Percentiles rank a stretch among this genome's conserved stretches.
phyloP scores from a whole-genome alignment of 331 rosid genomes.

The Malus hybrid region DNA sequence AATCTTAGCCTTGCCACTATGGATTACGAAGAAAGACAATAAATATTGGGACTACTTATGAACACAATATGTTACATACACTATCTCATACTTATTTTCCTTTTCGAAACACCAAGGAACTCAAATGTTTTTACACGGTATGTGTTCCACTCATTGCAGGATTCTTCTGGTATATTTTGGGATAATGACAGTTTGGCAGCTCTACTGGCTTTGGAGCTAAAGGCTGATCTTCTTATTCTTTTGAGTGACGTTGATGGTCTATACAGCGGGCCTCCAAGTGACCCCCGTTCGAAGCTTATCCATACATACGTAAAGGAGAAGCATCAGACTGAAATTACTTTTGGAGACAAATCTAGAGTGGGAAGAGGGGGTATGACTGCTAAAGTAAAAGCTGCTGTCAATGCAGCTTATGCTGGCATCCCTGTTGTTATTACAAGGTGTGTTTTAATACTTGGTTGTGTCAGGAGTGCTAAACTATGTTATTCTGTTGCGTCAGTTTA shows the following conservation, averaged over 20 bases:
- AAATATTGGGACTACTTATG: neutral
- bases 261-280: constrained; percentile 96
- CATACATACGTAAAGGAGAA: constrained; percentile 81
- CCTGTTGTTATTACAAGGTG: constrained; percentile 96
- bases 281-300: constrained; percentile 80
- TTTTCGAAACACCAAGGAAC: neutral
- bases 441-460: neutral
- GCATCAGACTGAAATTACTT: constrained; percentile 87
- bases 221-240: constrained; percentile 92
- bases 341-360: constrained; percentile 94
- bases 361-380: constrained; percentile 99
- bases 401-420: constrained; percentile 88
- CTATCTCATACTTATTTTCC: neutral
- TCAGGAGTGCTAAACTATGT: neutral
- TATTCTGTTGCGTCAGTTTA: neutral
- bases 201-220: constrained; percentile 85
- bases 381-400: constrained; percentile 86
- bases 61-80: neutral
- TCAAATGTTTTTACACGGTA: neutral
- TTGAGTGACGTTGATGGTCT: constrained; percentile 97
- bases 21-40: neutral
- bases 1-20: neutral
- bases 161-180: constrained; percentile 46
- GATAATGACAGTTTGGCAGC: constrained; percentile 84
- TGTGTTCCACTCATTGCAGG: constrained; percentile 39